Conservation (phyloP, 1,284 basidiomycete genomes). For the Dichomitus squalens region DNA sequence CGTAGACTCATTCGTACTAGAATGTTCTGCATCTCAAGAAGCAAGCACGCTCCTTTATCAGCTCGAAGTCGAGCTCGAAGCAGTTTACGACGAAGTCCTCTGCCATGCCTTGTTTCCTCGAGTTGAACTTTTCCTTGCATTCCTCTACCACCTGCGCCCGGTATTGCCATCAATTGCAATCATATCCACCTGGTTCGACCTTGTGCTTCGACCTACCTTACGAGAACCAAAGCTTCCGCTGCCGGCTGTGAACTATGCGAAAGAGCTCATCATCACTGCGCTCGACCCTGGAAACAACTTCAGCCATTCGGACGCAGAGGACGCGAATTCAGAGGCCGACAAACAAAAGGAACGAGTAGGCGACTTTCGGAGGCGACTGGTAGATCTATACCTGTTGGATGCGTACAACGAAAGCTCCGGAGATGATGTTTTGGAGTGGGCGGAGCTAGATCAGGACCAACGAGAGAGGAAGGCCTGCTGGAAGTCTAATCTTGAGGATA, state of each 20-base stretch:
- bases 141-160: slow-evolving; percentile 62
- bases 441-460: slow-evolving; percentile 60
- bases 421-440: slow-evolving; percentile 74
- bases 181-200: slow-evolving; percentile 78
- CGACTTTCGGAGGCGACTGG: slow-evolving; percentile 64
- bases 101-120: slow-evolving; percentile 64
- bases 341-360: slow-evolving; percentile 48
- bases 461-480: slow-evolving; percentile 61
- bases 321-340: slow-evolving; percentile 20
- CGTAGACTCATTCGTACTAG: slow-evolving; percentile 56
- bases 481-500: slow-evolving; percentile 77
- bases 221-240: slow-evolving; percentile 70
- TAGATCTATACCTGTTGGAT: slow-evolving; percentile 77
- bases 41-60: slow-evolving; percentile 45
- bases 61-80: slow-evolving; percentile 68
- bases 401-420: slow-evolving; percentile 73
- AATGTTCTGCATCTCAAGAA: slow-evolving; percentile 49
- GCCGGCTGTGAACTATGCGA: slow-evolving; percentile 61
- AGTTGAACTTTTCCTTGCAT: slow-evolving; percentile 63
- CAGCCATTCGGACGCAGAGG: slow-evolving; percentile 6
- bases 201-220: slow-evolving; percentile 72
- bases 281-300: slow-evolving; percentile 36
- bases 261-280: slow-evolving; percentile 67
- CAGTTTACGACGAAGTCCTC: slow-evolving; percentile 60
- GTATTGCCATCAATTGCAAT: slow-evolving; percentile 64